These are phyloP conservation scores for Paramecium biaurelia DNA, from an alignment of 73 alveolate species.

Conservation along the genomic window DNA sequence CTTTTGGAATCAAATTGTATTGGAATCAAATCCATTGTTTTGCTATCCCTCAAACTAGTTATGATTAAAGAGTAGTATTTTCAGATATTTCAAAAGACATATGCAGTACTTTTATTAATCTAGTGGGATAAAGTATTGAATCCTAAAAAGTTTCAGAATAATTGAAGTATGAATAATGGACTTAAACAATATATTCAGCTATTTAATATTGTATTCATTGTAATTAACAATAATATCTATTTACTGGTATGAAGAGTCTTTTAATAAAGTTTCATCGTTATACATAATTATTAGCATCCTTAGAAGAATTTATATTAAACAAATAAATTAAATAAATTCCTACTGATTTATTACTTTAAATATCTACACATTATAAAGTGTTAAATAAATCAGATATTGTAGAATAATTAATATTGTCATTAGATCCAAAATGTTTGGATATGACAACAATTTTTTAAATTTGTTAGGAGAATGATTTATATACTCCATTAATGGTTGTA, in stretches of 20 bases:
- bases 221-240: neutral
- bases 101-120: neutral
- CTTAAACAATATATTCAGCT: constrained; percentile 11
- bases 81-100: constrained; percentile 30
- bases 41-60: neutral
- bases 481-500: constrained; percentile 29
- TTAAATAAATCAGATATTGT: neutral
- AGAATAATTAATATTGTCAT: neutral
- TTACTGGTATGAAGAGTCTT: neutral
- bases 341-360: neutral
- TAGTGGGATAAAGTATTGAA: constrained; percentile 32
- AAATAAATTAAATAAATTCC: constrained; percentile 21
- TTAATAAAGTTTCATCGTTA: neutral
- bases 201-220: constrained; percentile 47
- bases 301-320: neutral
- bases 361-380: constrained; percentile 41
- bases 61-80: constrained; percentile 21
- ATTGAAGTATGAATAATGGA: constrained; percentile 6
- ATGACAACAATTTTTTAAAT: constrained; percentile 2
- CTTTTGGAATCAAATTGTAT: constrained; percentile 17
- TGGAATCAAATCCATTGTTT: constrained; percentile 40
- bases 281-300: neutral
- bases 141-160: neutral
- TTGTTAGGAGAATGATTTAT: neutral
- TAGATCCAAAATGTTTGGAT: constrained; percentile 17